Base-by-base conservation (phyloP, 768 basidiomycete genomes). In the Termitomyces bulborhizus region DNA sequence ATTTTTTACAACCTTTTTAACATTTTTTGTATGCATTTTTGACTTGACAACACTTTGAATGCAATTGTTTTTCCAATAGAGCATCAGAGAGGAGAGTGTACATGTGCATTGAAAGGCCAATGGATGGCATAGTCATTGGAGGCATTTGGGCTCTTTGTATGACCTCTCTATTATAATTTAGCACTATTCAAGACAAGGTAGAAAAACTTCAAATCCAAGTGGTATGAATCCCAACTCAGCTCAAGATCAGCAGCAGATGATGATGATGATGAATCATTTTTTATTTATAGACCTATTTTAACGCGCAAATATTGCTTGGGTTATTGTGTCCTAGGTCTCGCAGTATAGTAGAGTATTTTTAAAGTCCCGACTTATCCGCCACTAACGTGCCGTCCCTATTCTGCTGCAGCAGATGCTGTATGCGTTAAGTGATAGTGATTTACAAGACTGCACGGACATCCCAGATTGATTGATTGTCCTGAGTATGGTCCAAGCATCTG, bases 1-100 rank as follows among this genome's bases (percentile, higher is more conserved):
- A 93, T 69, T 92, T 91, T 77, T 93, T 93, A 78, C 89, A 93
- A 3, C 91, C 88, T 67, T 90, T 91, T 70, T 92, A 90, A 65
- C 91, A 93, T 60, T 89, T 89, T 31, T 89, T 92, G 70, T 90
- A 93, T 49, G 90, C 90, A 60, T 91, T 92, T 79, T 92, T 93
- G 75, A 93, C 91, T 65, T 93, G 90, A 51, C 86, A 77, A 60
- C 90, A 88, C 71, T 93, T 93, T 36, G 86, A 76, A 60, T 85
- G 85, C 57, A 79, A 74, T 26, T 78, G 75, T 59, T 78, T 75
- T 63, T 63, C 70, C 64, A 68, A 75, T 43, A 71, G 65, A 54
- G 70, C 65, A 58, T 76, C 75, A 39, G 77, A 73, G 52, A 82
- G 73, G 72, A 85, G 82, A 47, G 84, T 81, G 69, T 85, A 88